Base-by-base conservation (phyloP, 2,329 filamentous ascomycete species). In the Mariannaea elegans region DNA sequence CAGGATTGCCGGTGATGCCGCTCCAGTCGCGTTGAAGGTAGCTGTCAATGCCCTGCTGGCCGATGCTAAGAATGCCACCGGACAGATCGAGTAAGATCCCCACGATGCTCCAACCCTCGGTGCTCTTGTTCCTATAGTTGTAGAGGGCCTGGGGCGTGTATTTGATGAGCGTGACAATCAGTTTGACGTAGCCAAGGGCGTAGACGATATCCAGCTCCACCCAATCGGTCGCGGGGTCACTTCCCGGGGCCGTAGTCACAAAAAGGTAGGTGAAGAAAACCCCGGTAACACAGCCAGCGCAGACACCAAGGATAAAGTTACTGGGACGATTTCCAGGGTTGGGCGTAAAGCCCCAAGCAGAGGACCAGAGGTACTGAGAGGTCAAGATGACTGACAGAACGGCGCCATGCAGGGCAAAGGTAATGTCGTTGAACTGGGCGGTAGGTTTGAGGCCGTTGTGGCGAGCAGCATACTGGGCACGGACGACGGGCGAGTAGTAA, bases 91-190 rank as follows among this genome's bases (percentile, higher is more conserved):
- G 83, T 45, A 97, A 79, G 68, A 97, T 94, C 74, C 93, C 90
- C 62, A 80, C 80, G 65, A 97, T 97, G 69, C 87, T 90, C 93
- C 94, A 98, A 34, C 95, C 95, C 18, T 84, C 78, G 1, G 95
- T 98, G 56, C 92, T 96, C 73, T 90, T 86, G 71, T 94, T 93
- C 69, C 88, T 87, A 74, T 90, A 93, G 80, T 98, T 98, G 68
- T 90, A 83, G 71, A 90, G 82, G 34, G 91, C 87, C 81, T 97
- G 93, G 5, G 95, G 95, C 45, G 92, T 88, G 77, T 97, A 98
- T 79, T 99, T 99, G 77, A 97, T 85, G 23, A 97, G 80, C 0
- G 94, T 97, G 65, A 97, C 87, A 54, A 94, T 76, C 31, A 99
- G 82, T 79, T 99, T 99, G 73, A 97, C 89, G 73, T 96, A 96